A percentile compares a stretch with the other conserved stretches of the same genome.
Evolutionary conservation across 2,329 filamentous ascomycete genomes (phyloP).

Genomic region (Hymenoscyphus fructigenus): DNA sequence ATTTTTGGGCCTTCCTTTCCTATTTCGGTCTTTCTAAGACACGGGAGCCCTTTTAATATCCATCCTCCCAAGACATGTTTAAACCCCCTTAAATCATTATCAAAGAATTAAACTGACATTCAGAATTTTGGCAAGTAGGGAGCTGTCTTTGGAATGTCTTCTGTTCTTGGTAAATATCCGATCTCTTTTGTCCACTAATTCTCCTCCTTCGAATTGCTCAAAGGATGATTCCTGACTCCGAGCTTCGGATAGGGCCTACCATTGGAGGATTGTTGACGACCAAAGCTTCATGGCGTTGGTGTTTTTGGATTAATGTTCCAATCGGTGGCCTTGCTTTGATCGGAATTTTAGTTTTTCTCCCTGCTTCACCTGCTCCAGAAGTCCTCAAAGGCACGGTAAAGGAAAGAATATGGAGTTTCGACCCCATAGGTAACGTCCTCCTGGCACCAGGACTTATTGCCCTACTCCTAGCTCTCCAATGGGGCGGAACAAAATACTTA

Average conservation of each 20-base stretch:
- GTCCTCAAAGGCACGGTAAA: conserved; percentile 23
- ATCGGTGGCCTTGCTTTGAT: conserved; percentile 40
- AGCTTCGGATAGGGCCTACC: conserved; percentile 28
- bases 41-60: too few species aligned
- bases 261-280: conserved; percentile 31
- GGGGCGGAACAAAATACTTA: conserved; percentile 38
- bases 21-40: too few species aligned
- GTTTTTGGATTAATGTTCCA: conserved; percentile 17
- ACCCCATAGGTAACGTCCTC: conserved; percentile 36
- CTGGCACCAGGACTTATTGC: conserved; percentile 36
- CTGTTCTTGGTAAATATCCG: conserved; percentile 29
- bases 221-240: too few species aligned
- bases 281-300: conserved; percentile 35
- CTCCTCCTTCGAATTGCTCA: too few species aligned
- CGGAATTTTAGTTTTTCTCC: conserved; percentile 42
- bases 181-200: too few species aligned
- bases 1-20: too few species aligned
- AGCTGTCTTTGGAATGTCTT: conserved; percentile 31
- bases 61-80: too few species aligned
- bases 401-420: conserved; percentile 30
- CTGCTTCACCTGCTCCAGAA: conserved; percentile 40
- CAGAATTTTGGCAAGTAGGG: conserved; percentile 34
- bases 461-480: conserved; percentile 36
- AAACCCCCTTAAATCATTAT: too few species aligned
- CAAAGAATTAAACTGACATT: conserved; percentile 14